Base-by-base conservation (phyloP, 2,329 filamentous ascomycete species). In the Trichoderma arundinaceum region DNA sequence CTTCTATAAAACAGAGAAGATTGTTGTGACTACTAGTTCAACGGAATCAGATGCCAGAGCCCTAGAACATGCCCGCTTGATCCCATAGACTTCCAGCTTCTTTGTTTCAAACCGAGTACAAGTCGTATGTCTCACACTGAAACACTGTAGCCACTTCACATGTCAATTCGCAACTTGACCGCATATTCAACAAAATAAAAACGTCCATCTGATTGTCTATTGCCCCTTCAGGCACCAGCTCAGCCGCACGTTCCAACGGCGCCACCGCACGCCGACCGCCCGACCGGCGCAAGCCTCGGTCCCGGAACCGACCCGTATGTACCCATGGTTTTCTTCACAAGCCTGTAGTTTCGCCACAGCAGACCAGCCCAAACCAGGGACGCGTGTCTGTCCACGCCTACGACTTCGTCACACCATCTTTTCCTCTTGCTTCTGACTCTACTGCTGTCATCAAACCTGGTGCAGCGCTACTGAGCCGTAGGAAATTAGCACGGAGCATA, bases 321-420 rank as follows among this genome's bases (percentile, higher is more conserved):
- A 28, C 22, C 22, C 22, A 28, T 28, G 4, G 22, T 28, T 28
- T 28, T 28, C n/a, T n/a, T n/a, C n/a, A 28, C 4, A 28, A 3
- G 22, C 22, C 10, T 38, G 7, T 19, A 22, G 12, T 59, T 41
- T 39, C 32, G 57, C 57, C 57, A 60, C 57, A 10, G 57, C 44
- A 48, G 12, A 46, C 32, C 13, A 52, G 22, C 32, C 32, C n/a
- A 28, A 43, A 10, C 8, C 13, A 13, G 39, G 15, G 53, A 49
- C 57, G 57, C 57, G 57, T 60, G 44, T 32, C 44, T 22, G 19
- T 44, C 53, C 53, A 57, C 53, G 53, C 39, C 53, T 43, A 57
- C 38, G 53, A 33, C 7, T 10, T 49, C 57, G 57, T 60, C 57
- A 60, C 57, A 41, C 57, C 57, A 60, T 60, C 57, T 32, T 35